Base-by-base conservation (phyloP, 352 stramenopile genomes). In the Pythium phragmitis region DNA sequence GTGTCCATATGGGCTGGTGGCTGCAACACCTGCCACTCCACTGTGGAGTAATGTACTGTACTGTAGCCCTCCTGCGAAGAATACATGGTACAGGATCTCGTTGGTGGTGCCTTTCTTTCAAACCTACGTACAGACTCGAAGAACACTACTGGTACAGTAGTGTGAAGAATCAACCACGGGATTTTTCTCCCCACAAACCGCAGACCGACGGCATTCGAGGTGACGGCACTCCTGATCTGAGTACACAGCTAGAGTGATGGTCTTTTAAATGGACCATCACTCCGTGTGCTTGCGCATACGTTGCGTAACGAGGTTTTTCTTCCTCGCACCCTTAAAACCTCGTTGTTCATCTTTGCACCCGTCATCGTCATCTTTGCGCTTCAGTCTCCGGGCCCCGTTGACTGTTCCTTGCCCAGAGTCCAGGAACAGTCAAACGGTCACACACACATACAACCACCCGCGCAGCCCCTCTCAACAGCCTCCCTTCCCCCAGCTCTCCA, bases 221-320 rank as follows among this genome's bases (percentile, higher is more conserved):
- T 17, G 43, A 49, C 17, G 45, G 23, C n/a, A 34, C 7, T 48
- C 12, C 23, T 6, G 47, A 54, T 54, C 47, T 54, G 47, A 54
- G 47, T 39, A 54, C 30, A 55, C 7, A 39, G 3, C 23, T 30
- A 36, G 48, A 55, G 47, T 54, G 48, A 37, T 54, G 48, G 48
- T 54, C 48, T 41, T 11, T 54, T 17, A 34, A n/a, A 19, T 1
- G 5, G 21, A 43, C 52, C 36, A 41, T 59, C 51, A 59, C 19
- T 48, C 52, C 19, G 4, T 0, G 21, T 26, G 61, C 61, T 68
- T 68, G 61, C 61, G 61, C 61, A 68, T 37, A 37, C 33, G 50
- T 36, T 21, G 36, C n/a, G 33, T 4, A 26, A 34, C 19, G 33
- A 62, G 56, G 56, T 62, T 62, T 62, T 56, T 47, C 28, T 8